Evolutionary conservation across 1,284 basidiomycete genomes (phyloP).

Genomic region (Golubevia pallescens): DNA sequence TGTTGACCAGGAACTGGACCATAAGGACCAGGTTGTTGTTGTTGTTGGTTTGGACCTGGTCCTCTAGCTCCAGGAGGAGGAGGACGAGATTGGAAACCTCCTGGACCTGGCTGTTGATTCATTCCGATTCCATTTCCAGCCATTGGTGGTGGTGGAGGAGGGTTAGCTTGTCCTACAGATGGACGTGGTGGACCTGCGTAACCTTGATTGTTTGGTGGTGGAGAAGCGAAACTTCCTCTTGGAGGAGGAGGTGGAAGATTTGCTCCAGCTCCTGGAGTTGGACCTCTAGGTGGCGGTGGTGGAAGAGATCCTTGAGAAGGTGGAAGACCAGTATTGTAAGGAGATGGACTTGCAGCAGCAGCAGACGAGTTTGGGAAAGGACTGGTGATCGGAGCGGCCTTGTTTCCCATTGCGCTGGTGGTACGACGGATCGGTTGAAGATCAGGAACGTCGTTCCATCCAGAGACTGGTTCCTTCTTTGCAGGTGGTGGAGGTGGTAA

Average conservation of each 20-base stretch:
- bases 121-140: too few relatives aligned
- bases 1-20: neutral
- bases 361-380: slow-evolving; percentile 1
- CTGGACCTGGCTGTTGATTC: neutral
- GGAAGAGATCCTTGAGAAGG: neutral
- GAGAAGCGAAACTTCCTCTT: too few relatives aligned
- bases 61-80: neutral
- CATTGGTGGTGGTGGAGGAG: too few relatives aligned
- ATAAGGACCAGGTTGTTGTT: neutral
- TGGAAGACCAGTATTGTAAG: neutral
- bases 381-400: slow-evolving; percentile 15
- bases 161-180: too few relatives aligned
- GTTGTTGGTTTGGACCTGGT: too few relatives aligned
- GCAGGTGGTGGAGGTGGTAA: neutral
- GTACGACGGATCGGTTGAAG: slow-evolving; percentile 21
- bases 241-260: too few relatives aligned
- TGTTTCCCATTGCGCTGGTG: slow-evolving; percentile 39
- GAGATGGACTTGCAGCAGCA: neutral
- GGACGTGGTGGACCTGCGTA: too few relatives aligned
- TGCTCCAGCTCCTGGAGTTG: neutral
- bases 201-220: too few relatives aligned
- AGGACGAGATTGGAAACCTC: neutral
- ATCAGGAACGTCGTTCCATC: neutral
- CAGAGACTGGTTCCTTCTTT: slow-evolving; percentile 1
- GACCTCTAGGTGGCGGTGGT: too few relatives aligned